phyloP scores from a whole-genome alignment of 495 filamentous ascomycete genomes.

The Neurospora terricola region DNA sequence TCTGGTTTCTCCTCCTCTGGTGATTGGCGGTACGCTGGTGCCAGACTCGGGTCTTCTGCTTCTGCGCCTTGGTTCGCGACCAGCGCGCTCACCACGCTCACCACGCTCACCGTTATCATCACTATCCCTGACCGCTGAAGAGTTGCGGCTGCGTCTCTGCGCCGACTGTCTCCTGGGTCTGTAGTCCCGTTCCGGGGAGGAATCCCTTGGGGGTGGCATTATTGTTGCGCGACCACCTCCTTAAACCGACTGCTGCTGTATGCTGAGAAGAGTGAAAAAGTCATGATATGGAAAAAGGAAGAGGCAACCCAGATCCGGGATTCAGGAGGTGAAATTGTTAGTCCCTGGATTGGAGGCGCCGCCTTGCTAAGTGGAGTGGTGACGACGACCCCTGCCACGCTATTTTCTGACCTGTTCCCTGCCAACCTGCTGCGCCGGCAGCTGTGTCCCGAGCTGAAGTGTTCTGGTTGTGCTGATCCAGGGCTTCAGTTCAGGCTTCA shows the following conservation, averaged over 20 bases:
- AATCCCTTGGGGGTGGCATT: not conserved
- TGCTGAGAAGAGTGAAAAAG: not conserved
- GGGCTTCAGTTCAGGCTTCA: not conserved
- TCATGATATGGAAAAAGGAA: not conserved
- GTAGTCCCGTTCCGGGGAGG: not conserved
- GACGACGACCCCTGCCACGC: constrained; percentile 6
- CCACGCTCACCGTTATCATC: not conserved
- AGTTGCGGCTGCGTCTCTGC: not conserved
- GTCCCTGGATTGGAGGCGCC: not conserved
- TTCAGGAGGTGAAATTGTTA: not conserved
- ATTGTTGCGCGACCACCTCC: not conserved
- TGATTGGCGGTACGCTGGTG: constrained; percentile 13
- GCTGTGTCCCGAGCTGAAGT: not conserved
- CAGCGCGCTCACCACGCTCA: not conserved
- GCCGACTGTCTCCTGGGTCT: not conserved
- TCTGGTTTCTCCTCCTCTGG: constrained; percentile 6
- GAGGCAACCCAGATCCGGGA: not conserved
- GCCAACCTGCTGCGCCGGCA: not conserved
- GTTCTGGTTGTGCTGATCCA: not conserved
- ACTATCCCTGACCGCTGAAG: not conserved
- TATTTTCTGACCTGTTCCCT: constrained; percentile 7
- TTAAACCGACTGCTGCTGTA: not conserved
- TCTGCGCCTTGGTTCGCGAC: not conserved
- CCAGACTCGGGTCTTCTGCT: constrained; percentile 14
- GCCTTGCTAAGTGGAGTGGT: not conserved